Base-by-base conservation (phyloP, 1,139 yeast species). In the Yamadazyma oceani region DNA sequence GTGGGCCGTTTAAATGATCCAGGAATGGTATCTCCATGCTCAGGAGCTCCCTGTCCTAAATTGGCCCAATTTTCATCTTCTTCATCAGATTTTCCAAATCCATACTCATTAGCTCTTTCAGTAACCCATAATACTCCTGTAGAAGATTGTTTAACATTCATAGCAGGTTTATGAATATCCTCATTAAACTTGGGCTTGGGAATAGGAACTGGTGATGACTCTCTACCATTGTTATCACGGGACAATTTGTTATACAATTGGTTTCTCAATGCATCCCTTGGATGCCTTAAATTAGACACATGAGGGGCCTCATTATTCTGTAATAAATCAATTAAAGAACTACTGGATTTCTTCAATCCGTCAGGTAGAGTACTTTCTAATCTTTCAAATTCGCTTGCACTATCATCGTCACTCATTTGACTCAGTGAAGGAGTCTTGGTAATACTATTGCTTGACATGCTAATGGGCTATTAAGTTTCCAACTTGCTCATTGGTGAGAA, bases 121-220 rank as follows among this genome's bases (percentile, higher is more conserved):
- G 85, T 80, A 35, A 79, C 79, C 85, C 85, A 80, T 43, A 80
- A 73, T 14, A 80, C 86, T 41, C 86, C 86, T 1, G 86, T 80
- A 8, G 84, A 78, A 11, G 82, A 75, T 50, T 79, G 83, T 38
- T 72, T 70, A 25, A 79, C 74, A 57, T 80, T 81, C 65, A 80
- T 62, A 10, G 85, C 85, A 2, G 85, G 85, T 50, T 72, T 73
- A 45, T 70, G 71, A 43, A 74, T 73, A 33, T 59, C 69, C 31
- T 66, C 73, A 42, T 70, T 62, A 47, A 66, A 62, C 37, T 64
- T 57, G 3, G 81, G 80, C 32, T 63, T 65, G 0, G 81, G 81
- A 30, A 74, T 57, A 2, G 81, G 81, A n/a, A 75, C 58, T 7
- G 81, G 81, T 11, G 73, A 65, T 12, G 67, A 55, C 30, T 61